These are phyloP conservation scores for Nigrospora osmanthi DNA, from an alignment of 2,329 filamentous ascomycete genomes.

Conservation along the genomic window DNA sequence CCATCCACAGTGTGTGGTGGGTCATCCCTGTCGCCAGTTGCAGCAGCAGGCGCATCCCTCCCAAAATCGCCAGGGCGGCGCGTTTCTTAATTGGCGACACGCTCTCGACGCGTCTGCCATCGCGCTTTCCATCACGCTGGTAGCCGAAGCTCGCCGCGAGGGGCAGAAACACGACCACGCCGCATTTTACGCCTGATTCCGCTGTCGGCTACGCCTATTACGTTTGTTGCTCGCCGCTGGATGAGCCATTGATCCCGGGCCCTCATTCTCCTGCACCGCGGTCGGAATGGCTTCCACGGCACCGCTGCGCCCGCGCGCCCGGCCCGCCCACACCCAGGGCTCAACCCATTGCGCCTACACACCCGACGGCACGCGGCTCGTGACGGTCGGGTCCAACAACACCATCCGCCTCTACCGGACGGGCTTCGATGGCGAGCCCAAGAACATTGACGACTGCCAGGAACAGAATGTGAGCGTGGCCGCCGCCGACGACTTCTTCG, in stretches of 20 bases:
- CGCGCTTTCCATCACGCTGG: not conserved
- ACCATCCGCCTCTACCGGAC: slow-evolving; percentile 89
- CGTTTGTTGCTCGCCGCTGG: no score
- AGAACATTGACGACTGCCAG: slow-evolving; percentile 83
- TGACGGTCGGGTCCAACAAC: slow-evolving; percentile 91
- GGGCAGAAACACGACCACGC: no score
- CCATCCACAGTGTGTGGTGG: not conserved
- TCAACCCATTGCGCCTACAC: slow-evolving; percentile 85
- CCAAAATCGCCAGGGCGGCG: not conserved
- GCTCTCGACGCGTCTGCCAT: slow-evolving; percentile 28
- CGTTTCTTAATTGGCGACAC: slow-evolving; percentile 29
- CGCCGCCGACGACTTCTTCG: slow-evolving; percentile 71
- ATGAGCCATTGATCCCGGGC: no score
- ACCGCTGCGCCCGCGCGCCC: slow-evolving; percentile 46
- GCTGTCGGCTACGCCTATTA: no score
- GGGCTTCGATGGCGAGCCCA: slow-evolving; percentile 84
- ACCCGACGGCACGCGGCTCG: slow-evolving; percentile 74
- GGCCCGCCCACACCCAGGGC: slow-evolving; percentile 75
- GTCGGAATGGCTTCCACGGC: slow-evolving; percentile 29
- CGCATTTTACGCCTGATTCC: no score
- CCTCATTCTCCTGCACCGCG: no score
- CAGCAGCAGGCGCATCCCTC: not conserved
- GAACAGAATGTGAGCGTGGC: slow-evolving; percentile 79
- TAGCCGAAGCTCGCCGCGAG: no score
- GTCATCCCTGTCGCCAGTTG: slow-evolving; percentile 1